Evolutionary conservation across 306 rosid species (phyloP).

Genomic region (Carpinus viminea): DNA sequence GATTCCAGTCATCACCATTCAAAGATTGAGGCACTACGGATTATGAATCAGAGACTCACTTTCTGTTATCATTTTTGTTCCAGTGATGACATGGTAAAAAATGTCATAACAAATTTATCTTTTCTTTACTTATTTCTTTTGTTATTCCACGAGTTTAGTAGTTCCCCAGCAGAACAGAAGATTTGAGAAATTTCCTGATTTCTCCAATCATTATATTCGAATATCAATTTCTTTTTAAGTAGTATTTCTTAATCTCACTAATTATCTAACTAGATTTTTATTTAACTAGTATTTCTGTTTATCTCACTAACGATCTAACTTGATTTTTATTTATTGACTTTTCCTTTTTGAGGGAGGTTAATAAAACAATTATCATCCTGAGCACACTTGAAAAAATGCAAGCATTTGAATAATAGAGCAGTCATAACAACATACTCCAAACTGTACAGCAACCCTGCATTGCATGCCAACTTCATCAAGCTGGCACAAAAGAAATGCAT

Average conservation of each 20-base stretch:
- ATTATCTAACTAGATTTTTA: not conserved
- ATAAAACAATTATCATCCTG: not conserved
- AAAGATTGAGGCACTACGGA: not conserved
- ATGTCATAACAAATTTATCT: not conserved
- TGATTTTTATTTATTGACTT: not conserved
- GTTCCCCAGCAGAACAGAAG: not conserved
- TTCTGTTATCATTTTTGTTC: not conserved
- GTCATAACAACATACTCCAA: not conserved
- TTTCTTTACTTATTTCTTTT: not conserved
- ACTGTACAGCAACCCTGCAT: conserved; percentile 7
- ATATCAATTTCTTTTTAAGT: not conserved
- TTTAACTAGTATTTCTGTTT: no score
- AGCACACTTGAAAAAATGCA: not conserved
- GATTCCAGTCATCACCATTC: not conserved
- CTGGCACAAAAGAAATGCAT: not conserved
- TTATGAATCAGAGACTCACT: not conserved
- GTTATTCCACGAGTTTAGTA: not conserved
- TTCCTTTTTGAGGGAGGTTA: not conserved
- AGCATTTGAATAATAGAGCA: not conserved
- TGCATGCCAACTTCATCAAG: not conserved
- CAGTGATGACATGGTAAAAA: not conserved
- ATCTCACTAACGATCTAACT: no score
- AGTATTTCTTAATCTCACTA: not conserved
- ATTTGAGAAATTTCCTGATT: not conserved
- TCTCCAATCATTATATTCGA: not conserved